Conservation (phyloP, 2,329 filamentous ascomycete genomes). For the Fusarium caatingaense region DNA sequence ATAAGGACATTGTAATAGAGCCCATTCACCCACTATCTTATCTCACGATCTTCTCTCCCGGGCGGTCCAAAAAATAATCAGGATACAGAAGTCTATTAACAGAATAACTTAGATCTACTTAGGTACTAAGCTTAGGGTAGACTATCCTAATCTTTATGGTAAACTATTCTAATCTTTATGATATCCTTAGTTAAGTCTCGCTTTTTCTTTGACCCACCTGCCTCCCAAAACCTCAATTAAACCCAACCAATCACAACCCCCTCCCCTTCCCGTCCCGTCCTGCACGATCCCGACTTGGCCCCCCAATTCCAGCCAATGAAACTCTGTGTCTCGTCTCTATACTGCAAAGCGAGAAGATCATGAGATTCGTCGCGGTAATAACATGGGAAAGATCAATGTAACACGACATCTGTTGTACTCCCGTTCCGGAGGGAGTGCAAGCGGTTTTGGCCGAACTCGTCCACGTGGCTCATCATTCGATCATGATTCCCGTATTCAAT, state of each 20-base stretch:
- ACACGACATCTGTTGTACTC: neutral
- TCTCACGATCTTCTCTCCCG: neutral
- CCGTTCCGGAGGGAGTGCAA: neutral
- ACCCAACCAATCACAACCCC: slow-evolving; percentile 1
- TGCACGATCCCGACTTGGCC: slow-evolving; percentile 22
- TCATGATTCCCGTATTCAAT: slow-evolving; percentile 7
- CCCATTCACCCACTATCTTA: neutral
- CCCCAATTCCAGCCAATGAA: slow-evolving; percentile 1
- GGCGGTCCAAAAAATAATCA: too few species aligned
- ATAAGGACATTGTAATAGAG: neutral
- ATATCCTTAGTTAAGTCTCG: too few species aligned
- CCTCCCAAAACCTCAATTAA: too few species aligned
- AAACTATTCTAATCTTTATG: too few species aligned
- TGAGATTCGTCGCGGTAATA: slow-evolving; percentile 23
- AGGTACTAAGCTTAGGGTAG: too few species aligned
- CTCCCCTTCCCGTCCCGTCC: slow-evolving; percentile 15
- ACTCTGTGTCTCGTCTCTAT: neutral
- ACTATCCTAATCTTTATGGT: too few species aligned
- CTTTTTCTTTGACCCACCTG: too few species aligned
- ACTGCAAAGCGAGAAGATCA: slow-evolving; percentile 23
- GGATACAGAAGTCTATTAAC: too few species aligned
- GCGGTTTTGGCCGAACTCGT: slow-evolving; percentile 16
- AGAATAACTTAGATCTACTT: too few species aligned
- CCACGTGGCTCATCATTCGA: slow-evolving; percentile 36
- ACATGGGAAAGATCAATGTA: slow-evolving; percentile 12